Percentiles rank a stretch among this genome's conserved stretches.
These are phyloP conservation scores for Colletotrichum horii DNA, from an alignment of 2,329 filamentous ascomycete species.

Conservation along the genomic window DNA sequence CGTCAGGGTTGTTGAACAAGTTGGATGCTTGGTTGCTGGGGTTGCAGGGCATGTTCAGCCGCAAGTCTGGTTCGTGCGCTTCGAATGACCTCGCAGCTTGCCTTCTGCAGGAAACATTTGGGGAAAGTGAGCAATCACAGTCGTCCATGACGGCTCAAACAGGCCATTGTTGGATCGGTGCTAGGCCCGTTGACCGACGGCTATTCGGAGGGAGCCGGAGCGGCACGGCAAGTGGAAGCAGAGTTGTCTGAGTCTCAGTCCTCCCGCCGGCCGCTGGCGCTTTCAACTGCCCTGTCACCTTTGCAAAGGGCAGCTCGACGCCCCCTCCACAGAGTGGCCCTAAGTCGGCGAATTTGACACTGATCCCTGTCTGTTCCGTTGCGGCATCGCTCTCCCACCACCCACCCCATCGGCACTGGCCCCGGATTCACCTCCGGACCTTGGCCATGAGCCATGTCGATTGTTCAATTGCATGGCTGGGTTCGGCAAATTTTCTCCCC, in stretches of 20 bases:
- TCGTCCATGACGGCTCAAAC: not conserved
- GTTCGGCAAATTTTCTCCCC: not conserved
- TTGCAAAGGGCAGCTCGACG: not conserved
- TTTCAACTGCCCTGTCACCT: slow-evolving; percentile 10
- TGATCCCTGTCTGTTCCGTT: not conserved
- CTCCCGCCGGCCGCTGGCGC: not conserved
- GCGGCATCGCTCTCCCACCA: not conserved
- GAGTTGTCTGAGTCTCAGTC: not conserved
- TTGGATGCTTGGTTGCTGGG: not conserved
- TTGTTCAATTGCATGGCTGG: not conserved
- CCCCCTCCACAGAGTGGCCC: not conserved
- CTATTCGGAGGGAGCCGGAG: slow-evolving; percentile 1
- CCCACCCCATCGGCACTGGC: not conserved
- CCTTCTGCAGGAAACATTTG: not conserved
- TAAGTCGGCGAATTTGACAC: not conserved
- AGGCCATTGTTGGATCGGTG: not conserved
- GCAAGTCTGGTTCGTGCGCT: not conserved
- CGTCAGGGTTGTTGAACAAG: not conserved
- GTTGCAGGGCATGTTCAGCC: not conserved
- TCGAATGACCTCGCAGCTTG: not conserved
- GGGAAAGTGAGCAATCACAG: not conserved
- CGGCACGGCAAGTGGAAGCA: not conserved
- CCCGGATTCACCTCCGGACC: not conserved
- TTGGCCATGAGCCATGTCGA: not conserved
- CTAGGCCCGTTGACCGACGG: not conserved